Evolutionary conservation across 2,329 filamentous ascomycete genomes (phyloP).

Genomic region (Hortaea werneckii): DNA sequence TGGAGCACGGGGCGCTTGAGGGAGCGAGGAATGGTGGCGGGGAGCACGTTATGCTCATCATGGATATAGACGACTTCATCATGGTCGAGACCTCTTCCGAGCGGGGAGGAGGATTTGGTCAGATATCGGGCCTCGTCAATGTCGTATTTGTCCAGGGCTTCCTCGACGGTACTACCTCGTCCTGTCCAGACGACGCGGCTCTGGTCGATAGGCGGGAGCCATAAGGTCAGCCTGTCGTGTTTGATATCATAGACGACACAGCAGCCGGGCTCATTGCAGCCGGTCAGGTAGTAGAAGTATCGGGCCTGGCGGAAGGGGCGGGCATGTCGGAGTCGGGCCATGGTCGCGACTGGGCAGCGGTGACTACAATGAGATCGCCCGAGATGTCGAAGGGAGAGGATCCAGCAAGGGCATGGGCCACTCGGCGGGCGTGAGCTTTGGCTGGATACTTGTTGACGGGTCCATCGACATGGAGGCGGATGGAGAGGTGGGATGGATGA

Average conservation of each 20-base stretch:
- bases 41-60: neutral
- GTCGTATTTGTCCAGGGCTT: conserved; percentile 69
- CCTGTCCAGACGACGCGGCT: conserved; percentile 90
- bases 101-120: conserved; percentile 14
- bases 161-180: conserved; percentile 63
- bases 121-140: conserved; percentile 57
- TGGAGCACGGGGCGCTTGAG: conserved; percentile 24
- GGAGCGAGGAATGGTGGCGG: neutral
- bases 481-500: too few species aligned
- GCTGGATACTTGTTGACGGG: conserved; percentile 55
- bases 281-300: conserved; percentile 90
- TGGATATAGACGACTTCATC: neutral
- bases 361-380: conserved; percentile 69
- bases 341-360: conserved; percentile 39
- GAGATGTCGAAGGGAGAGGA: conserved; percentile 28
- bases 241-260: conserved; percentile 72
- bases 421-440: conserved; percentile 73
- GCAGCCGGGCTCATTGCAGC: conserved; percentile 71
- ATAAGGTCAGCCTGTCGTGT: conserved; percentile 65
- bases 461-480: too few species aligned
- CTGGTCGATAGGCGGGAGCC: conserved; percentile 81
- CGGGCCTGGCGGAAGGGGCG: conserved; percentile 65
- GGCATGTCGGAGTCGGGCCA: conserved; percentile 67
- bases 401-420: conserved; percentile 59
- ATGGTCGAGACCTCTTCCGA: neutral